Percentiles rank a stretch among this genome's conserved stretches.
These are phyloP conservation scores for Vitis hybrid DNA, from an alignment of 177 flowering plant species.

Conservation along the genomic window DNA sequence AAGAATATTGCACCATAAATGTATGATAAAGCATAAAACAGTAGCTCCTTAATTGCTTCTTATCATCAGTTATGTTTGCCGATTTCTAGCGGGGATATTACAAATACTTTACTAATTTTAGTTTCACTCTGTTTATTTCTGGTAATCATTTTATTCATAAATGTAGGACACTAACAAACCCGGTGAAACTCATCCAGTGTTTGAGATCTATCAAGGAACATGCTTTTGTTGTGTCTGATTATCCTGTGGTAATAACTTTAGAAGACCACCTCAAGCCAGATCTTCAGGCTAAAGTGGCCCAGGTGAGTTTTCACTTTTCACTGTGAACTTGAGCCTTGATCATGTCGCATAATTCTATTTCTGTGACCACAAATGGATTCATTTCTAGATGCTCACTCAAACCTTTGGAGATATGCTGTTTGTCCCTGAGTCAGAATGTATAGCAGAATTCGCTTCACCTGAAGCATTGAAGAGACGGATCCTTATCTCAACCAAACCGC, in stretches of 20 bases:
- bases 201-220: conserved; percentile 29
- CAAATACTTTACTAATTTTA: too few species aligned
- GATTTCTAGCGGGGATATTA: too few species aligned
- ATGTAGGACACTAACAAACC: conserved; percentile 31
- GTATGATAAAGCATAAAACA: too few species aligned
- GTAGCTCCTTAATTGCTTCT: too few species aligned
- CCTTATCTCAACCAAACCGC: conserved; percentile 43
- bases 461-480: conserved; percentile 31
- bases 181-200: conserved; percentile 31
- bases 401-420: conserved; percentile 34
- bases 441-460: conserved; percentile 37
- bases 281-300: conserved; percentile 50
- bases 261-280: conserved; percentile 50
- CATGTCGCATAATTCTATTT: neutral
- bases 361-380: neutral
- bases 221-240: conserved; percentile 35
- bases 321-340: neutral
- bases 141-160: too few species aligned
- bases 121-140: too few species aligned
- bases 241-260: conserved; percentile 46
- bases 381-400: conserved; percentile 35
- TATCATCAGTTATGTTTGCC: too few species aligned
- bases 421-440: conserved; percentile 16
- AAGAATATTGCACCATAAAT: too few species aligned
- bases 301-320: conserved; percentile 22